Base-by-base conservation (phyloP, 2,329 filamentous ascomycete species). In the Calonectria fujianensis region DNA sequence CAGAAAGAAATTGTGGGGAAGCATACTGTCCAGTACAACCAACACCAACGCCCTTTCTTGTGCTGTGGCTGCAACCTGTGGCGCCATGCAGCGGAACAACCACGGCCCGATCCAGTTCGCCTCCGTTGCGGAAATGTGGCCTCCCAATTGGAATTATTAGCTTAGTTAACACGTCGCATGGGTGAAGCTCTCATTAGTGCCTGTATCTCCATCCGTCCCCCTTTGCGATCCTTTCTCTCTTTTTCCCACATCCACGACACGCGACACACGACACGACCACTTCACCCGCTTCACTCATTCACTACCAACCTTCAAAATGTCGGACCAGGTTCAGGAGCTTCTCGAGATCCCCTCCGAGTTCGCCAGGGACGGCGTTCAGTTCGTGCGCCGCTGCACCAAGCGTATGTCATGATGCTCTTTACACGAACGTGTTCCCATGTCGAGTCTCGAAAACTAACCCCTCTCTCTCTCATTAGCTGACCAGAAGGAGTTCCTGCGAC, bases 311-410 rank as follows among this genome's bases (percentile, higher is more conserved):
- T 52, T 51, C 64, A 54, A 41, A 10, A 92, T 92, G 91, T 89
- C 92, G 85, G 93, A 94, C 84, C 90, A 93, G 84, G 85, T 94
- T 81, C 92, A 94, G 85, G 92, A 94, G 83, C 87, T 95, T 81
- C 90, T 94, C 83, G 93, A 95, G 79, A 89, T 92, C 83, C 92
- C 92, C 80, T 88, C 88, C 83, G 91, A 93, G 85, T 94, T 94
- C 84, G 83, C 92, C 82, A 89, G 78, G 78, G 91, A 92, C 75
- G 91, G 91, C 82, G 87, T 90, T 74, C 90, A 92, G 79, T 93
- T 93, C 86, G 86, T 92, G 83, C 89, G 89, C 85, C 86, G 89
- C 80, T 92, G 90, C 88, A 90, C 90, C 77, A 92, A 92, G 87
- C 91, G 90, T 91, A 85, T 52, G 61, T 65, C 70, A 54, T 68